Conservation (phyloP, 305 asterid species). For the Rubia occidens region DNA sequence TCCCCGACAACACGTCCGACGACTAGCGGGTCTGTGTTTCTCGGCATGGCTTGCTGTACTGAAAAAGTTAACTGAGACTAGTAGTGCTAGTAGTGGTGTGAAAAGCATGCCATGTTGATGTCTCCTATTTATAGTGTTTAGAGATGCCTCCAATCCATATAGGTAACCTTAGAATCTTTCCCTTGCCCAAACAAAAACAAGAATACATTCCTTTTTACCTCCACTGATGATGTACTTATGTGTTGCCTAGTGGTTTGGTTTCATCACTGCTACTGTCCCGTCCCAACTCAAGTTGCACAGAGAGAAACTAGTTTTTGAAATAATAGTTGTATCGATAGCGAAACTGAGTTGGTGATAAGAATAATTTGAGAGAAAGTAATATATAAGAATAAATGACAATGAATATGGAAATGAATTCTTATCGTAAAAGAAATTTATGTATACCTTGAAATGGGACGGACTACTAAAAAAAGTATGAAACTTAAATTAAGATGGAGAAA, state of each 20-base stretch:
- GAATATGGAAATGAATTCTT: too few species aligned
- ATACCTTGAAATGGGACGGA: too few species aligned
- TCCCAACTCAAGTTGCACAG: too few species aligned
- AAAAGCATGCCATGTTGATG: not conserved
- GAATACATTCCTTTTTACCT: not conserved
- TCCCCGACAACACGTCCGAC: conserved; percentile 50
- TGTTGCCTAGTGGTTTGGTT: not conserved
- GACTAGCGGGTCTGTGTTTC: conserved; percentile 41
- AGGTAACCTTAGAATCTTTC: not conserved
- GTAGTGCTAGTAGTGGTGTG: not conserved
- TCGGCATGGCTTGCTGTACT: conserved; percentile 18
- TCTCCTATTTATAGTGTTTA: not conserved
- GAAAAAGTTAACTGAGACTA: too few species aligned
- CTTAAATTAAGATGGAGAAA: too few species aligned
- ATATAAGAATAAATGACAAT: too few species aligned
- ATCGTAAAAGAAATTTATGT: too few species aligned
- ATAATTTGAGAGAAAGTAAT: too few species aligned
- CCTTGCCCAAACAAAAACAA: not conserved
- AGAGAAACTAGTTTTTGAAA: too few species aligned
- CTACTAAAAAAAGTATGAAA: too few species aligned
- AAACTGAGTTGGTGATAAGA: too few species aligned
- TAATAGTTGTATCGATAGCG: too few species aligned
- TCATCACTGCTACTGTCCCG: not conserved
- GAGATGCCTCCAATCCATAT: not conserved
- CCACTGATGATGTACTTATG: not conserved